A percentile compares a stretch with the other conserved stretches of the same genome.
Evolutionary conservation across 106 monocot genomes (phyloP).

Genomic region (Dendrobium huoshanense): DNA sequence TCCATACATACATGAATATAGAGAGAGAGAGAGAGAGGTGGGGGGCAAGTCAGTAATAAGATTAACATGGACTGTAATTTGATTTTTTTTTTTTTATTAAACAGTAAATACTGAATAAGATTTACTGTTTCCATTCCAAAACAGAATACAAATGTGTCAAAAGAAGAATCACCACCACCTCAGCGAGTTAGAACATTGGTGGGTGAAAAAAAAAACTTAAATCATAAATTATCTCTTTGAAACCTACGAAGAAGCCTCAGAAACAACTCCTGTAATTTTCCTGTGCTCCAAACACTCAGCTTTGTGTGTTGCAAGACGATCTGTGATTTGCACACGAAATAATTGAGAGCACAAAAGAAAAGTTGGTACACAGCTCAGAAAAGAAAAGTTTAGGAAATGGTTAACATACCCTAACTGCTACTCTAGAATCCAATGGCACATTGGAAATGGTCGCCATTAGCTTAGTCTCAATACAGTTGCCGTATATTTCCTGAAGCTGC

Average conservation of each 20-base stretch:
- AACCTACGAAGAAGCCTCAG: background rate
- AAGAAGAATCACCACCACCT: constrained; percentile 1
- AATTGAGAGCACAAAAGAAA: background rate
- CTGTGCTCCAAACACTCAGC: background rate
- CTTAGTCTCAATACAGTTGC: constrained; percentile 83
- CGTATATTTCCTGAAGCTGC: constrained; percentile 91
- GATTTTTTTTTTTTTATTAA: background rate
- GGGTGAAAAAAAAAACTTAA: constrained; percentile 1
- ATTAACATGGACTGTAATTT: background rate
- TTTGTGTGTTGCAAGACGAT: background rate
- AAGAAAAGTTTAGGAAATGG: background rate
- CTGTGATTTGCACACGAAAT: background rate
- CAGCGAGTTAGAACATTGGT: background rate
- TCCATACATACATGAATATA: no score
- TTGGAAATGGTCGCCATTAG: background rate
- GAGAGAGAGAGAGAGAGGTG: background rate
- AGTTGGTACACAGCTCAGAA: background rate
- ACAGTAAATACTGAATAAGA: background rate
- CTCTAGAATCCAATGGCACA: background rate
- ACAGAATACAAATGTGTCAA: background rate
- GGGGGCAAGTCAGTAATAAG: background rate
- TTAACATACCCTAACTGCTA: background rate
- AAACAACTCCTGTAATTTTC: background rate
- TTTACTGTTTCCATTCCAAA: background rate
- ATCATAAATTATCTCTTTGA: background rate